Evolutionary conservation across 1,139 yeast genomes (phyloP), one percentile per base, ranked within the genome.

Genomic region (Taphrina wiesneri): DNA sequence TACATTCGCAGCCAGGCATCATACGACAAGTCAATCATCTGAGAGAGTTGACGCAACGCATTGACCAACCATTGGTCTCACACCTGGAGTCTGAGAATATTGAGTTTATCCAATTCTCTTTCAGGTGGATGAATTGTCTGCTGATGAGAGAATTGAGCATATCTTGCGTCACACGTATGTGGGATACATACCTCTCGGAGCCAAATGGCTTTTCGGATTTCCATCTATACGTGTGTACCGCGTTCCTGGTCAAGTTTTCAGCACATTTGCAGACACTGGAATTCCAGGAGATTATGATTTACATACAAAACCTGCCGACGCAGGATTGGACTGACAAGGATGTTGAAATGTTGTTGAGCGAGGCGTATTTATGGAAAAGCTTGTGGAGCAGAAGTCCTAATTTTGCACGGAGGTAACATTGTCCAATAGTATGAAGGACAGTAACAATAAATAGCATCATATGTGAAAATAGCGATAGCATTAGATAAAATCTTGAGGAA

Each of bases 201-300:
- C 87, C 93, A 0, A 63, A 71, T 21, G 97, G 98, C 3, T 89
- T 93, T 74, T 90, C 90, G 70, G 90, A 87, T 72, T 93, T 95
- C 77, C 99, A 93, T 75, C 91, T 93, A 7, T 93, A 93, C 74
- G 99, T 93, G 2, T 93, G 99, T 78, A 97, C 98, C n/a, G 98
- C 99, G 13, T 93, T 93, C 73, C 79, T 93, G 72, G 88, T 92
- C 67, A 88, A 90, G 74, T 93, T 96, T 85, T 85, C 95, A 67
- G 84, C 82, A 62, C 86, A 86, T 68, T 79, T 93, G 69, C 85
- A 87, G 75, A 81, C 81, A n/a, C 89, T 87, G 90, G 99, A 93
- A 71, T 93, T 93, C 75, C 98, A 93, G 75, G 98, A 90, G 70
- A 89, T 91, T 45, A 85, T 93, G 77, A 86, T 95, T 76, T 92